Percentiles rank a stretch among this genome's conserved stretches.
These are phyloP conservation scores for Solanum chilense DNA, from an alignment of 257 asterid species.

Conservation along the genomic window DNA sequence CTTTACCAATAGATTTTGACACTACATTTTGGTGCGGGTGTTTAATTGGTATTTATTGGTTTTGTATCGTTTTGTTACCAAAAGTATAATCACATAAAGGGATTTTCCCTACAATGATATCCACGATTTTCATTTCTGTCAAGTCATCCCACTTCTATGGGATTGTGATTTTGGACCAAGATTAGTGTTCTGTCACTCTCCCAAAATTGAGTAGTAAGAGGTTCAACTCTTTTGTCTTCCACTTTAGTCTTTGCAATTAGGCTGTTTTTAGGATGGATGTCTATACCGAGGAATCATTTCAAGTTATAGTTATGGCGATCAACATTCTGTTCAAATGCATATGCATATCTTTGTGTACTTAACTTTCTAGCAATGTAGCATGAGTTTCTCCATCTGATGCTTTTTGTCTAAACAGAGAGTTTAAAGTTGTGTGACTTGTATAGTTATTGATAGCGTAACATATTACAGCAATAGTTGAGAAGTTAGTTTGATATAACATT, in stretches of 20 bases:
- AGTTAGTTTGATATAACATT: neutral
- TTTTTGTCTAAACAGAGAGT: neutral
- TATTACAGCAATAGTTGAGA: neutral
- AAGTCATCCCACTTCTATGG: neutral
- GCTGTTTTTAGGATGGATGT: neutral
- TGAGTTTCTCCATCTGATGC: neutral
- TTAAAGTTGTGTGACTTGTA: neutral
- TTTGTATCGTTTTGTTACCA: neutral
- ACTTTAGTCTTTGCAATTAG: neutral
- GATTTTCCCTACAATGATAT: neutral
- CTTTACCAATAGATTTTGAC: neutral
- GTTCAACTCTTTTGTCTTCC: neutral
- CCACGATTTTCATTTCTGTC: neutral
- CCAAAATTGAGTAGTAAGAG: neutral
- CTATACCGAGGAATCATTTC: neutral
- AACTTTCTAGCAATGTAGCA: neutral
- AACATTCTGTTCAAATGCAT: neutral
- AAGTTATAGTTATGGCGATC: neutral
- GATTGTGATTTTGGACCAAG: neutral
- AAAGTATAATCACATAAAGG: neutral
- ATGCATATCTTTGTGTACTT: neutral
- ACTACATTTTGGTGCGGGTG: neutral
- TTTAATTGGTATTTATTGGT: neutral
- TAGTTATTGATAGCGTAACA: neutral
- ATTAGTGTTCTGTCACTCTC: neutral